A percentile compares a stretch with the other conserved stretches of the same genome.
Evolutionary conservation across 352 stramenopile genomes (phyloP).

Genomic region (Globisporangium sylvaticum): DNA sequence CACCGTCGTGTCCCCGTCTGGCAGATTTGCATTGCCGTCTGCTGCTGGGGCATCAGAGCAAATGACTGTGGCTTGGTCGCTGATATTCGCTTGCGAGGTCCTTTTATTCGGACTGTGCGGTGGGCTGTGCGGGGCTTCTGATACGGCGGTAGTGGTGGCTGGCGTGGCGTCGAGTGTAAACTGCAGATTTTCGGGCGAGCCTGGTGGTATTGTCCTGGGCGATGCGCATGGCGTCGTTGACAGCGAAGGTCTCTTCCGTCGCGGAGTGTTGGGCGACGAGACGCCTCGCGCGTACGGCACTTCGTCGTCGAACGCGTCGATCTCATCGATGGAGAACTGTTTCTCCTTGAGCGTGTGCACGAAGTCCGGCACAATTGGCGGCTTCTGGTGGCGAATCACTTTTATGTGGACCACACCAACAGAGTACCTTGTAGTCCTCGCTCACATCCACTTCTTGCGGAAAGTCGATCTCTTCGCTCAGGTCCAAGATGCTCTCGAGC

Average conservation of each 20-base stretch:
- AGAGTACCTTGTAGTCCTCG: constrained; percentile 31
- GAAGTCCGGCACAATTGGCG: constrained; percentile 34
- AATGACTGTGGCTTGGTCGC: background rate
- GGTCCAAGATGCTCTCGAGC: constrained; percentile 45
- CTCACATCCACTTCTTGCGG: constrained; percentile 52
- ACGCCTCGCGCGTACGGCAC: constrained; percentile 30
- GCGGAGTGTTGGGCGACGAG: constrained; percentile 15
- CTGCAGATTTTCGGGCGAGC: background rate
- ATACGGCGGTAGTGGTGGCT: background rate
- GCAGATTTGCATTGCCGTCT: background rate
- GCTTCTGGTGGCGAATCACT: constrained; percentile 49
- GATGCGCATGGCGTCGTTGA: constrained; percentile 1
- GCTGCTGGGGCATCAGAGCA: background rate
- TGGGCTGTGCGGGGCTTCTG: background rate
- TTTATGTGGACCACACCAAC: background rate
- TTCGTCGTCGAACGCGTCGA: constrained; percentile 37
- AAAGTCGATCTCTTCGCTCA: constrained; percentile 47
- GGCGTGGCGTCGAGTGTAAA: background rate
- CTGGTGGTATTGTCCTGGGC: background rate
- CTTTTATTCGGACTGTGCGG: background rate
- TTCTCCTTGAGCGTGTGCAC: constrained; percentile 35
- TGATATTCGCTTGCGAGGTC: background rate
- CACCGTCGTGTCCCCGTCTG: background rate
- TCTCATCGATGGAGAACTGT: constrained; percentile 18
- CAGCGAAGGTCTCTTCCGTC: background rate